Base-by-base conservation (phyloP, 805 yeast genomes). In the Lipomyces yamanashiensis region DNA sequence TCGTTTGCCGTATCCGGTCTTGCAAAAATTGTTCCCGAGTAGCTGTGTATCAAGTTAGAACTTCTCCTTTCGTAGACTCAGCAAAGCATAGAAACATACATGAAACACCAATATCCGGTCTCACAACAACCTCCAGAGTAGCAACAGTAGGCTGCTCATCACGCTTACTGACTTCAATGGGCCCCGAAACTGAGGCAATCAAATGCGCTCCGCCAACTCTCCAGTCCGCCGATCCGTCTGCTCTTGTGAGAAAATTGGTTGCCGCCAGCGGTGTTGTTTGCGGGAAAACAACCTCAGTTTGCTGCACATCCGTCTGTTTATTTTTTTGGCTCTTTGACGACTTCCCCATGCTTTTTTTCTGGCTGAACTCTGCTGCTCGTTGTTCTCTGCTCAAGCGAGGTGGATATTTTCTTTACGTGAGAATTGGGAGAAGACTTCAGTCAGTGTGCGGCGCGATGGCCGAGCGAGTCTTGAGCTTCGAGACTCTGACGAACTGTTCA, bases 141-240 rank as follows among this genome's bases (percentile, higher is more conserved):
- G 93, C 87, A 51, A 81, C 79, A 15, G 89, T 87, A 10, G 98
- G 97, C 40, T 87, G 75, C 74, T 93, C 98, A 73, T 92, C 96
- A 70, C 93, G 83, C 13, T 85, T 76, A 73, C 87, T 88, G 10
- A 90, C 87, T 71, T 93, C 98, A 37, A 93, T 82, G 0, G 99
- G 99, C 0, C 99, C 99, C 0, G 92, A 83, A 0, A 93, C 92
- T 0, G 97, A 86, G 49, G 87, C 85, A 1, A 92, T 76, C 2
- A 89, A 86, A 17, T 62, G 55, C 12, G 70, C 54, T 4, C 45
- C 19, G 23, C 70, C 70, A 36, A 55, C 58, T 13, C 36, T 45
- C 67, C 67, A 66, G 19, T 61, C 45, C 10, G 69, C 67, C 3
- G 69, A 66, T 15, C 69, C 69, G 44, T 64, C 66, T n/a, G 64